Evolutionary conservation across 139 green algal species (phyloP).

Genomic region (Chlamydomonas sphaeroides): DNA sequence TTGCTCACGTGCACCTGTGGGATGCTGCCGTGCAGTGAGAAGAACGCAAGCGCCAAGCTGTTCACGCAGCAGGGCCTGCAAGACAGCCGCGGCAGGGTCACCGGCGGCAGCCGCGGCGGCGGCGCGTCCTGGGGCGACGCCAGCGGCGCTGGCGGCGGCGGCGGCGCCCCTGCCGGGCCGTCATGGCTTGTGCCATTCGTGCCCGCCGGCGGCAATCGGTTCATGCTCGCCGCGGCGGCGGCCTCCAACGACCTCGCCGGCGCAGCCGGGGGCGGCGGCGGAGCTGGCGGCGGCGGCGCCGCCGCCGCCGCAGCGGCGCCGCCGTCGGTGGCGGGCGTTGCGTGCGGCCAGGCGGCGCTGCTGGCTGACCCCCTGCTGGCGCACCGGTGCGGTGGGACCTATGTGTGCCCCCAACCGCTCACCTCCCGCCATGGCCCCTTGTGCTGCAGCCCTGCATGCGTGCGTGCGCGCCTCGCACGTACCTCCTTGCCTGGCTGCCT

Average conservation of each 20-base stretch:
- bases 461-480: no score
- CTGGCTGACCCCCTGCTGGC: conserved; percentile 27
- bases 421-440: no score
- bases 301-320: neutral
- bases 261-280: no score
- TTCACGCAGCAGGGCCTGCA: conserved; percentile 2
- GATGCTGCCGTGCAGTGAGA: conserved; percentile 8
- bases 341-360: neutral
- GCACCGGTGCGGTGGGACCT: no score
- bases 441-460: no score
- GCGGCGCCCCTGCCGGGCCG: neutral
- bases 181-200: conserved; percentile 39
- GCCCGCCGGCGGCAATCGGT: conserved; percentile 32
- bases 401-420: no score
- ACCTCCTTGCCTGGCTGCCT: no score
- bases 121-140: neutral
- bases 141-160: neutral
- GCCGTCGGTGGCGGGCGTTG: conserved; percentile 10
- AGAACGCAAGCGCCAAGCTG: conserved; percentile 14
- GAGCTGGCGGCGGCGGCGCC: conserved; percentile 11
- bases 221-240: conserved; percentile 9
- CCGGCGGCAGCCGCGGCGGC: neutral
- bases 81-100: neutral
- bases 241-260: no score
- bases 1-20: no score